Evolutionary conservation across 2,329 filamentous ascomycete genomes (phyloP).

Genomic region (Aspergillus sp.): DNA sequence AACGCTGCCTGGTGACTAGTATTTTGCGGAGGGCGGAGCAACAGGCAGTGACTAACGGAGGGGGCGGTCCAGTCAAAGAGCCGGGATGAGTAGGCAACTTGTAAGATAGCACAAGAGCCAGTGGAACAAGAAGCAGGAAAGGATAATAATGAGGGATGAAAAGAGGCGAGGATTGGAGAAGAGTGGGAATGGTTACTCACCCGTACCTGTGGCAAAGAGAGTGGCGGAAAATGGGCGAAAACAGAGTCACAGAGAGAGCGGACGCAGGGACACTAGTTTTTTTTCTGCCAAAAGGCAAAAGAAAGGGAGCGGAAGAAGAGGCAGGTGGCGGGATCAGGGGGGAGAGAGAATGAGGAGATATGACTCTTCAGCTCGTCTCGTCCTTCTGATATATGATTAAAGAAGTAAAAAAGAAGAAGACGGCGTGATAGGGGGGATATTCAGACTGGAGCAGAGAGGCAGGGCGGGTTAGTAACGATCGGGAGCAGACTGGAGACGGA

Average conservation of each 20-base stretch:
- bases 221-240: too few relatives aligned
- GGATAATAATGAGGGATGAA: too few relatives aligned
- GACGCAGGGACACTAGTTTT: not conserved
- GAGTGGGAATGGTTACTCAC: too few relatives aligned
- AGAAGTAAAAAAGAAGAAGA: conserved; percentile 1
- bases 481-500: conserved; percentile 11
- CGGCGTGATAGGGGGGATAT: not conserved
- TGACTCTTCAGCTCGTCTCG: not conserved
- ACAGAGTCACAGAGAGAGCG: too few relatives aligned
- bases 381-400: not conserved
- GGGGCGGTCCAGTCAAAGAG: not conserved
- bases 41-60: not conserved
- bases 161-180: too few relatives aligned
- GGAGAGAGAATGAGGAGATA: not conserved
- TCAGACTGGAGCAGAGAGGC: not conserved
- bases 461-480: conserved; percentile 2
- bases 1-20: not conserved
- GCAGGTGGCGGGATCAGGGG: not conserved
- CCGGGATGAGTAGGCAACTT: too few relatives aligned
- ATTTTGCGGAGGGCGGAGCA: not conserved
- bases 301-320: not conserved
- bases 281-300: not conserved
- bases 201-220: too few relatives aligned
- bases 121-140: too few relatives aligned
- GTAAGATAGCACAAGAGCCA: too few relatives aligned